phyloP scores from a whole-genome alignment of 345 rosid genomes.

The Microthlaspi erraticum region DNA sequence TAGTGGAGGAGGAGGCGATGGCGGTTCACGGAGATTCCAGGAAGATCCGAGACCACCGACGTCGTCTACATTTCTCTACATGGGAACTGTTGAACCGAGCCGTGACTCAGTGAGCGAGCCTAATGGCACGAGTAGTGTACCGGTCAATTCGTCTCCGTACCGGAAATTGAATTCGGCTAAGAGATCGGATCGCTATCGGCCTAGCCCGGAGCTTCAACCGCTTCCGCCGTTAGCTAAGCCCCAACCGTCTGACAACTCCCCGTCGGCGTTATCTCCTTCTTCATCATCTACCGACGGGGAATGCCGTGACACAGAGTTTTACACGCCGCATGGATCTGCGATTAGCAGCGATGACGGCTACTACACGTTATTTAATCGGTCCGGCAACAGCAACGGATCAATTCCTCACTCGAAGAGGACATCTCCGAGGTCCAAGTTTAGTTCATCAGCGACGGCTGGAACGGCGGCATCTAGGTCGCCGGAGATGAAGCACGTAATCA shows the following conservation, averaged over 20 bases:
- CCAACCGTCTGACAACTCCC: slow-evolving; percentile 53
- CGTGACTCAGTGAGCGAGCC: slow-evolving; percentile 52
- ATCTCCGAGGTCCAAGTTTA: slow-evolving; percentile 67
- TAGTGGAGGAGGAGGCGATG: slow-evolving; percentile 47
- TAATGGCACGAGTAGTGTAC: slow-evolving; percentile 38
- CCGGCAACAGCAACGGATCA: slow-evolving; percentile 43
- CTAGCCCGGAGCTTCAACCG: slow-evolving; percentile 96
- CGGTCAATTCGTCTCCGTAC: slow-evolving; percentile 69
- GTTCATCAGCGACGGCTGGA: slow-evolving; percentile 4
- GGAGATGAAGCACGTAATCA: slow-evolving; percentile 87
- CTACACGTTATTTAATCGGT: slow-evolving; percentile 61
- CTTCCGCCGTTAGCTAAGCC: slow-evolving; percentile 75
- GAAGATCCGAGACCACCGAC: slow-evolving; percentile 65
- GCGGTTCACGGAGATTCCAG: slow-evolving; percentile 51
- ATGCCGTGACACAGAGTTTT: slow-evolving; percentile 64
- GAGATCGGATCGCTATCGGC: slow-evolving; percentile 87
- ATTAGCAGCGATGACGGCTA: slow-evolving; percentile 69
- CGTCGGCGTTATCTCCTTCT: slow-evolving; percentile 51
- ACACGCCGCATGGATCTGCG: slow-evolving; percentile 81
- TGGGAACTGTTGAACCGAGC: slow-evolving; percentile 88
- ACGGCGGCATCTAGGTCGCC: slow-evolving; percentile 63
- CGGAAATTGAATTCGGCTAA: slow-evolving; percentile 63
- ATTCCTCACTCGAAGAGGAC: slow-evolving; percentile 85
- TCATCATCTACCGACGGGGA: slow-evolving; percentile 66
- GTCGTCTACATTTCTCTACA: slow-evolving; percentile 75